phyloP scores from a whole-genome alignment of 345 rosid genomes.

The Cardamine resedifolia region DNA sequence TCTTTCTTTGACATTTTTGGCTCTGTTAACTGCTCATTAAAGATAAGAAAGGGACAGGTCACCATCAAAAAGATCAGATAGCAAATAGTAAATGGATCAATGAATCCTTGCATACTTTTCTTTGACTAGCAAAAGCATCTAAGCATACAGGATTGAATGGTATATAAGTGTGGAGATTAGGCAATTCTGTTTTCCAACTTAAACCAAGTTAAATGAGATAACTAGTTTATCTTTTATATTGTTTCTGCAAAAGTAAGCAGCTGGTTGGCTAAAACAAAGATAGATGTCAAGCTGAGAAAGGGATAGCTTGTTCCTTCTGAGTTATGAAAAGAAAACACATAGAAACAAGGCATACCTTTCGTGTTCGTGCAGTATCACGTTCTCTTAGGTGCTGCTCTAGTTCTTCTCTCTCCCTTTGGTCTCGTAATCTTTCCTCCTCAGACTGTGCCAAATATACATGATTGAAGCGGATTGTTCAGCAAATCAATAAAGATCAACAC shows the following conservation, averaged over 20 bases:
- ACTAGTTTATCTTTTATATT: not conserved
- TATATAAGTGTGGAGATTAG: not conserved
- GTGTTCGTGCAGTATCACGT: constrained; percentile 68
- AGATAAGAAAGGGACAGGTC: constrained; percentile 15
- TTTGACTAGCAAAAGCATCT: not conserved
- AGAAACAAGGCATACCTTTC: constrained; percentile 48
- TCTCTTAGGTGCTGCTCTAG: constrained; percentile 67
- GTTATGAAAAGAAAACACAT: not conserved
- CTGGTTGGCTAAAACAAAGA: not conserved
- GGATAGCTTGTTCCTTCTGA: not conserved
- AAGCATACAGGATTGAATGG: not conserved
- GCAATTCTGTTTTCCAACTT: not conserved
- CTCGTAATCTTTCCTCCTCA: constrained; percentile 77
- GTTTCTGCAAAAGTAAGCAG: not conserved
- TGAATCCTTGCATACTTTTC: not conserved
- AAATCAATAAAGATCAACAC: not conserved
- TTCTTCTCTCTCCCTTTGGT: constrained; percentile 77
- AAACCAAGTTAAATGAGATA: not conserved
- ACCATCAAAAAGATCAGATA: constrained; percentile 15
- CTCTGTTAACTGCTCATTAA: constrained; percentile 56
- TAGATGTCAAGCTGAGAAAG: not conserved
- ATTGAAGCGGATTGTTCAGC: not conserved
- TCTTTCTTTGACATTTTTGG: constrained; percentile 63
- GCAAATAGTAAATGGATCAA: not conserved
- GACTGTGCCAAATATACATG: constrained; percentile 41